phyloP scores from a whole-genome alignment of 257 asterid species.

The Sherardia arvensis region DNA sequence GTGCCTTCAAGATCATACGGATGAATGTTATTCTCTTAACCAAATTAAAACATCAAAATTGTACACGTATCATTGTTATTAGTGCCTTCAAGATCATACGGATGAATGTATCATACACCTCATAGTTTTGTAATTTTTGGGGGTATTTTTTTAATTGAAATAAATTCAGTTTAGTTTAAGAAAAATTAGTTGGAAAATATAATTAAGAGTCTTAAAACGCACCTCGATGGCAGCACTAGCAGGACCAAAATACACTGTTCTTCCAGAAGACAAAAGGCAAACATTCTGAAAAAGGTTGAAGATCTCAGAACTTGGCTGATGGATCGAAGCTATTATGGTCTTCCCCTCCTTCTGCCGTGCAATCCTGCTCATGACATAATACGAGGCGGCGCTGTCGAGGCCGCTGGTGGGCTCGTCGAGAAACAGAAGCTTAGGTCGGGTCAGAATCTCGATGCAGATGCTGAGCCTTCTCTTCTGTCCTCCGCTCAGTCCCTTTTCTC shows the following conservation, averaged over 20 bases:
- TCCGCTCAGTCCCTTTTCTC: constrained; percentile 38
- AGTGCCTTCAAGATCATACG: no score
- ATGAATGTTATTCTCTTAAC: no score
- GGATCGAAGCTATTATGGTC: constrained; percentile 38
- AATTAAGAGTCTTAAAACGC: no score
- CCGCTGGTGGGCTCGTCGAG: constrained; percentile 58
- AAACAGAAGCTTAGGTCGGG: constrained; percentile 41
- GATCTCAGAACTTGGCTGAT: constrained; percentile 44
- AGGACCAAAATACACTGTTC: constrained; percentile 37
- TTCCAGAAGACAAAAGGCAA: constrained; percentile 41
- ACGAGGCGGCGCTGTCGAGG: constrained; percentile 49
- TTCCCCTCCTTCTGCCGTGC: constrained; percentile 22
- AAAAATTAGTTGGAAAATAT: no score
- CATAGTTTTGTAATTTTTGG: no score
- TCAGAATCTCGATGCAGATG: constrained; percentile 39
- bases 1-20: no score
- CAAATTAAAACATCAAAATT: no score
- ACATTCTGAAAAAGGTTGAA: constrained; percentile 40
- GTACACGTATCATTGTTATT: no score
- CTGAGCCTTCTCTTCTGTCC: constrained; percentile 50
- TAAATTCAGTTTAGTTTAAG: no score
- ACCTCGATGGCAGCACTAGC: constrained; percentile 27
- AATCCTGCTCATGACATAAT: constrained; percentile 31
- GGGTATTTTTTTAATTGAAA: no score
- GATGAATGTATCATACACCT: no score